Base-by-base conservation (phyloP, 2,329 filamentous ascomycete species). In the Hortaea werneckii region DNA sequence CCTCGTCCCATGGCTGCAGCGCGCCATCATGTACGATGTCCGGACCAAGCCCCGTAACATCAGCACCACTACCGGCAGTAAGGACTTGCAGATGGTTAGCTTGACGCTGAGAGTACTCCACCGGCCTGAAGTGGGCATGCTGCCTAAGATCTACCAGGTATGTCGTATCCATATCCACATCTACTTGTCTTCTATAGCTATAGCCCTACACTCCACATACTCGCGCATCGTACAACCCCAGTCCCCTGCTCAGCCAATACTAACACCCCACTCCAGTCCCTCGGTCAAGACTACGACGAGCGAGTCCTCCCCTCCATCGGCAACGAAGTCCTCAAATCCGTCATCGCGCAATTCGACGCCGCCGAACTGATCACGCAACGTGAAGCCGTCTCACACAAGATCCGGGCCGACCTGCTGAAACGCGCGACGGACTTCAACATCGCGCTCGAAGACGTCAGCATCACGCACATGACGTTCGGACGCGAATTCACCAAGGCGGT, bases 21-120 rank as follows among this genome's bases (percentile, higher is more conserved):
- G 82, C 69, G 86, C 84, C 60, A 88, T 98, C 71, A 76, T 94
- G 66, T 98, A 94, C 67, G 92, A 98, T 73, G 92, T 98, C 55
- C 83, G 92, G 54, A 98, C 94, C 47, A 94, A 94, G 78, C 92
- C 92, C 51, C 80, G 92, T 65, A 96, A 95, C 68, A 96, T 98
- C 66, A 87, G 85, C 56, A 98, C 92, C 28, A 98, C 92, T 26
- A 98, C 92, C 9, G 92, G 92, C 48, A 90, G 84, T 78, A 98
- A 98, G 80, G 92, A 98, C 73, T 71, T 98, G 76, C 92, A 98
- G 75, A 98, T 98, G 92, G 92, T 98, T 63, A 95, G 88, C 77
- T 78, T 98, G 76, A 98, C 92, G 44, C 77, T 98, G 65, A 80
- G 92, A 69, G 92, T 98, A 54, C 71, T 98, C 67, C 90, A 96